Evolutionary conservation across 1,139 yeast genomes (phyloP), one percentile per base, ranked within the genome.

Genomic region (Suhomyces chickasaworum): DNA sequence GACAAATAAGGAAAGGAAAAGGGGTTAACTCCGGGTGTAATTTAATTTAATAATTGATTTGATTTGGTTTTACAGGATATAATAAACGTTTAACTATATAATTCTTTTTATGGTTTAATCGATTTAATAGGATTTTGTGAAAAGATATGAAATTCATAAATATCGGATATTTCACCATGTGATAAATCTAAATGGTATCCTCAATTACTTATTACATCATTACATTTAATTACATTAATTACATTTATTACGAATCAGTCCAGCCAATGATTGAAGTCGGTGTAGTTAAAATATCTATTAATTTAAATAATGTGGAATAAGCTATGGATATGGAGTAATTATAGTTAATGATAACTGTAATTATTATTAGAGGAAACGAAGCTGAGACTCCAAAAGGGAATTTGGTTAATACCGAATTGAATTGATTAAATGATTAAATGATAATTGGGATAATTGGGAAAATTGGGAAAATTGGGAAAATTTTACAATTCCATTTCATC

Each of bases 401-500:
- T 25, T 25, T 13, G 13, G 29, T 25, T 29, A 29, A 8, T n/a
- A 29, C 37, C 3, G 37, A 34, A 34, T 34, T 34, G 27, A 29
- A 29, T 29, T 29, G 32, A 29, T n/a, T n/a, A n/a, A n/a, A n/a
- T 9, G 12, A 25, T 25, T 25, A 25, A 13, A 13, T 12, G 29
- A 25, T 13, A 12, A 25, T n/a, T n/a, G n/a, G n/a, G n/a, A n/a
- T n/a, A n/a, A n/a, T n/a, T n/a, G n/a, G n/a, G n/a, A n/a, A n/a
- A n/a, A n/a, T n/a, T n/a, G n/a, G n/a, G n/a, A n/a, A n/a, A n/a
- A n/a, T n/a, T n/a, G n/a, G n/a, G n/a, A 23, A 23, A 4, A 22
- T 8, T 9, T 54, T 57, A 83, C 59, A 83, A 69, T 58, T 84
- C 90, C 89, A 84, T 84, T 59, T 83, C 86, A 45, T 81, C 83